A percentile compares a stretch with the other conserved stretches of the same genome.
Conservation (phyloP, 192 early-diverging fungal genomes). For the Mortierella hygrophila region DNA sequence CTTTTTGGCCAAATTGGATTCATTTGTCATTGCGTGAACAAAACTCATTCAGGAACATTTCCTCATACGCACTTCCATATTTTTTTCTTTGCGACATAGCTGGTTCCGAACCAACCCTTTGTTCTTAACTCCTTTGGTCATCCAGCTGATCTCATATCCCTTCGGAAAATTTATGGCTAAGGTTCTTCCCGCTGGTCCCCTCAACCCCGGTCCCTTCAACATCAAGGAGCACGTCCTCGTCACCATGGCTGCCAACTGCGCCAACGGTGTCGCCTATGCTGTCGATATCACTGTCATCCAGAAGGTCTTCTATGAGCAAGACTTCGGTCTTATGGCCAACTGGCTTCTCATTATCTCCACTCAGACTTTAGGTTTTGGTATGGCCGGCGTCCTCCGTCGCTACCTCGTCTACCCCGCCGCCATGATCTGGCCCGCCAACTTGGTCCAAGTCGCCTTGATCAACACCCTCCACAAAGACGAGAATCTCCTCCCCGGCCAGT, state of each 20-base stretch:
- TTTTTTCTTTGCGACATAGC: not conserved
- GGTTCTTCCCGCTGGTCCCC: slow-evolving; percentile 65
- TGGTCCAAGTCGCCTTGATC: slow-evolving; percentile 64
- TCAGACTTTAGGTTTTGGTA: slow-evolving; percentile 60
- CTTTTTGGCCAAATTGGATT: too few species aligned
- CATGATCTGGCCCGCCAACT: slow-evolving; percentile 87
- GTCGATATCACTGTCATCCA: slow-evolving; percentile 71
- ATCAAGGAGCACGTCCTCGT: slow-evolving; percentile 80
- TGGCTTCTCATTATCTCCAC: slow-evolving; percentile 71
- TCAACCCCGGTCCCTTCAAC: slow-evolving; percentile 65
- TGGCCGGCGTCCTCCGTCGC: slow-evolving; percentile 82
- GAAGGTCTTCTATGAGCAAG: slow-evolving; percentile 67
- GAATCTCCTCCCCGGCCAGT: slow-evolving; percentile 19
- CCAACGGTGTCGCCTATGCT: slow-evolving; percentile 65
- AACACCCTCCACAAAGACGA: slow-evolving; percentile 55
- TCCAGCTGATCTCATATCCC: slow-evolving; percentile 47
- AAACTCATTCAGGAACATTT: too few species aligned
- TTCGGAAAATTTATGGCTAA: slow-evolving; percentile 51
- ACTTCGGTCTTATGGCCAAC: slow-evolving; percentile 63
- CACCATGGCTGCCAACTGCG: slow-evolving; percentile 64
- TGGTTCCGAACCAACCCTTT: slow-evolving; percentile 44
- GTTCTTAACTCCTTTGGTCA: slow-evolving; percentile 41
- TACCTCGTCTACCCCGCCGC: slow-evolving; percentile 83
- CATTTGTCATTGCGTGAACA: not conserved
- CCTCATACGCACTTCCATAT: too few species aligned